phyloP scores from a whole-genome alignment of 169 alveolate genomes.

The Cryptosporidium bovis region DNA sequence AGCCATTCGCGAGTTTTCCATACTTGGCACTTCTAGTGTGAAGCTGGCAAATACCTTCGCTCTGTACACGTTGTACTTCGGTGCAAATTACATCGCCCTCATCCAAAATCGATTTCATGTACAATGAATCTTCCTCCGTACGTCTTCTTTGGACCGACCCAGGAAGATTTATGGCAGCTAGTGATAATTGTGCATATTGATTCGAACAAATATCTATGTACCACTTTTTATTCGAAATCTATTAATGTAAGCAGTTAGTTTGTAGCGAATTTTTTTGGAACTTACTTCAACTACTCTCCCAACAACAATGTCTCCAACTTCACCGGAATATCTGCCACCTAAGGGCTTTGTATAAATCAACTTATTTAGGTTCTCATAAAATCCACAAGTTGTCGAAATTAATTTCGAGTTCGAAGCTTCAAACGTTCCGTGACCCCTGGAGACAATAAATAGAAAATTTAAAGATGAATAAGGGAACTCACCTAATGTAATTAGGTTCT shows the following conservation, averaged over 20 bases:
- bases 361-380: slow-evolving; percentile 78
- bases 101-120: slow-evolving; percentile 89
- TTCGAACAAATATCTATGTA: slow-evolving; percentile 90
- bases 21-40: slow-evolving; percentile 92
- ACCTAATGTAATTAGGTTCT: slow-evolving; percentile 71
- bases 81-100: slow-evolving; percentile 91
- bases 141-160: slow-evolving; percentile 89
- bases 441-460: background rate
- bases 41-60: slow-evolving; percentile 86
- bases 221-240: slow-evolving; percentile 83
- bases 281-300: slow-evolving; percentile 85
- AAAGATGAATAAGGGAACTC: background rate
- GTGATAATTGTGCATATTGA: slow-evolving; percentile 87
- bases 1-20: slow-evolving; percentile 91
- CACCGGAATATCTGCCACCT: slow-evolving; percentile 84
- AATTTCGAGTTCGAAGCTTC: slow-evolving; percentile 25
- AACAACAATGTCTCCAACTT: slow-evolving; percentile 87
- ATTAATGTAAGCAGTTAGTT: background rate
- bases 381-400: slow-evolving; percentile 59
- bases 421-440: slow-evolving; percentile 69
- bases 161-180: slow-evolving; percentile 90
- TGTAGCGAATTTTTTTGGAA: background rate
- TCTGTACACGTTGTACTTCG: slow-evolving; percentile 89
- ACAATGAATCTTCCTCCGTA: slow-evolving; percentile 90
- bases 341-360: slow-evolving; percentile 86